Base-by-base conservation (phyloP, 441 rosid genomes). In the Francoa sonchifolia region DNA sequence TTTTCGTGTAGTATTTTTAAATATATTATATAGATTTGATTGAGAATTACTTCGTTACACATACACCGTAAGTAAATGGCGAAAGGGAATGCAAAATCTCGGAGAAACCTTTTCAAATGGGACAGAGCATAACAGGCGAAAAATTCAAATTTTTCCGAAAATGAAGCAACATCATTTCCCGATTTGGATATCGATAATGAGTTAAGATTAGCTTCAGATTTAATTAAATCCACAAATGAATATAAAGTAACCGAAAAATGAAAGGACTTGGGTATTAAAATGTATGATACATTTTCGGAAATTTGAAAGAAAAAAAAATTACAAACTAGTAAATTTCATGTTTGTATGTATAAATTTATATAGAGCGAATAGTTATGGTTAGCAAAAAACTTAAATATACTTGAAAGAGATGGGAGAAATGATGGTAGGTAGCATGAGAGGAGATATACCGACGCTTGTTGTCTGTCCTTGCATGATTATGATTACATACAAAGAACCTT, bases 341-440 rank as follows among this genome's bases (percentile, higher is more conserved):
- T 25, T 12, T 46, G 28, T 0, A 14, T 17, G 20, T 37, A 1
- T 35, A 19, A n/a, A n/a, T n/a, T n/a, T 3, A 10, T 6, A 37
- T 12, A 72, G 73, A 47, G 71, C 80, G 12, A 53, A 22, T 30
- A 15, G 9, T 9, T 61, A 42, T 42, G 72, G 71, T 3, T 73
- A 66, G 69, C 52, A 31, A 37, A 50, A 58, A 14, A 17, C 61
- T 6, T 66, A 56, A 26, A 33, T 20, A 11, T 51, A 61, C 48
- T 62, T 76, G 12, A 73, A 70, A 23, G 74, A n/a, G 8, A 56
- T 70, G 48, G 72, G 74, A 20, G 80, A 73, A 56, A 34, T 57
- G 52, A 1, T 59, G 11, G 28, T 70, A 19, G 13, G 46, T 2
- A 29, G 30, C 15, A 35, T 26, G 8, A 62, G 45, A 50, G 69